Base-by-base conservation (phyloP, 495 filamentous ascomycete species). In the Filosporella fistucella region DNA sequence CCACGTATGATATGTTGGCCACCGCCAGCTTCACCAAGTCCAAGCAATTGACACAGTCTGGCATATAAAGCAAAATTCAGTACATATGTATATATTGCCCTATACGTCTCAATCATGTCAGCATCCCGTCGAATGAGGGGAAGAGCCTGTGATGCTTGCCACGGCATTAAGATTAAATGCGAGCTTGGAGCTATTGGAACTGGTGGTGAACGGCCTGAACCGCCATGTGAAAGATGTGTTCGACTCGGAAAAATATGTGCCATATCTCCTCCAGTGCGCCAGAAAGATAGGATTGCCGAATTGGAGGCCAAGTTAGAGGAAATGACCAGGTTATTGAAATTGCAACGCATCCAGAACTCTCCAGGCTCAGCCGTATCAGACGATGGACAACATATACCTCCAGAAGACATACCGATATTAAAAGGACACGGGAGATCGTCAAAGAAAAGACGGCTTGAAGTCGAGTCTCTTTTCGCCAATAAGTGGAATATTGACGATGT, bases 401-500 rank as follows among this genome's bases (percentile, higher is more conserved):
- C 28, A 30, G 28, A n/a, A n/a, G 8, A 8, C 28, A n/a, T n/a
- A 30, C 8, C 8, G 8, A 8, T 30, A 8, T 8, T 30, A n/a
- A n/a, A n/a, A 30, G 28, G 8, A 30, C 8, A 8, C 8, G 28
- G 28, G n/a, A 8, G 28, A 30, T 14, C 5, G n/a, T 36, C 33
- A 14, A 36, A 36, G 33, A 36, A 36, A 14, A 36, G 33, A 17
- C n/a, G n/a, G n/a, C n/a, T 36, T n/a, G n/a, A 36, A 36, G 33
- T 14, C 7, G 33, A 7, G n/a, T 7, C 33, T 8, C 28, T 30
- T 30, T 8, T 8, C 8, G 28, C 28, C 28, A 8, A 17, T 7
- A 16, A 17, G 6, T 14, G n/a, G 33, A 17, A 36, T 12, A 36
- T 36, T 4, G 33, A 36, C n/a, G 13, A 36, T 5, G 4, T 36